These are phyloP conservation scores for Nemania sp. DNA, from an alignment of 2,329 filamentous ascomycete species.

Conservation along the genomic window DNA sequence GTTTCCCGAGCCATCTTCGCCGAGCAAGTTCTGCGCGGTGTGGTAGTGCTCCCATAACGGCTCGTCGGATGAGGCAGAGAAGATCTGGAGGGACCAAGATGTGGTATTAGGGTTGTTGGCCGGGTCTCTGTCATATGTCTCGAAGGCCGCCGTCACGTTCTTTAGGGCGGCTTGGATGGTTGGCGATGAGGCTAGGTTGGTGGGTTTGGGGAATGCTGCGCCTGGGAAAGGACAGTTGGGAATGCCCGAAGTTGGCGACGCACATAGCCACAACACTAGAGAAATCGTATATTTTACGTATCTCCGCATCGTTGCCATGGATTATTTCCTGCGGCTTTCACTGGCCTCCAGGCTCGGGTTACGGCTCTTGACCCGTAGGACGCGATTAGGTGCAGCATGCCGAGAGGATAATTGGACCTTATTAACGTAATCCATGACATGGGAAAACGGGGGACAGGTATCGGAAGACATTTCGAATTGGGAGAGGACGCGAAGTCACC, in stretches of 20 bases:
- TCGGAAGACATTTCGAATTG: not conserved
- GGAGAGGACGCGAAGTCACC: not conserved
- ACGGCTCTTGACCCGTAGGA: not conserved
- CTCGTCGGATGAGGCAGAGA: slow-evolving; percentile 44
- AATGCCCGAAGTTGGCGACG: slow-evolving; percentile 34
- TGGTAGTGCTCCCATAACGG: slow-evolving; percentile 50
- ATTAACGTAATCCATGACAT: not conserved
- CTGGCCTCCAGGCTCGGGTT: not conserved
- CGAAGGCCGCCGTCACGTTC: slow-evolving; percentile 50
- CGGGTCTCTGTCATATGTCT: slow-evolving; percentile 45
- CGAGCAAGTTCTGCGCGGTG: slow-evolving; percentile 44
- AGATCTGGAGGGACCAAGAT: slow-evolving; percentile 53
- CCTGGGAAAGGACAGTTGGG: slow-evolving; percentile 54
- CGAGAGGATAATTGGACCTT: slow-evolving; percentile 2
- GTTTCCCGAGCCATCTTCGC: slow-evolving; percentile 38
- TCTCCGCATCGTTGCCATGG: slow-evolving; percentile 11
- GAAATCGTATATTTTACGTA: not conserved
- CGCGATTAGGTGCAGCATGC: not conserved
- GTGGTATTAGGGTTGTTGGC: slow-evolving; percentile 49
- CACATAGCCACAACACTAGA: slow-evolving; percentile 2
- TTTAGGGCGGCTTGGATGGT: slow-evolving; percentile 48
- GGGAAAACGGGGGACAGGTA: not conserved
- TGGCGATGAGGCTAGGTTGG: slow-evolving; percentile 46
- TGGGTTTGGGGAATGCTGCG: slow-evolving; percentile 52
- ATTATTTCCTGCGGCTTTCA: not conserved